Percentiles rank a stretch among this genome's conserved stretches.
Conservation (phyloP, 1,284 basidiomycete genomes). For the Wallemia hederae region DNA sequence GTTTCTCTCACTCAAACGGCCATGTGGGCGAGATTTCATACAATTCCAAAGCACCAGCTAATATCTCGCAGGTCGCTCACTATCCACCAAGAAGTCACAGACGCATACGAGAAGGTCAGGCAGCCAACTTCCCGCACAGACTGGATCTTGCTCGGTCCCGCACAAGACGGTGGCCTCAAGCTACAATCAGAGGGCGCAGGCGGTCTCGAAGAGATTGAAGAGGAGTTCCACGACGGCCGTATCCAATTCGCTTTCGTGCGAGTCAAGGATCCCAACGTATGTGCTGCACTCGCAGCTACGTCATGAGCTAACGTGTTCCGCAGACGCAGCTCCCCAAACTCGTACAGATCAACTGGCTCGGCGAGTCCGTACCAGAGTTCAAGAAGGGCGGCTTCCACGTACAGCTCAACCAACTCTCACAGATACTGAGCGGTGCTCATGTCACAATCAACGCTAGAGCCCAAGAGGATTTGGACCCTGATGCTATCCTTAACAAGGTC, state of each 20-base stretch:
- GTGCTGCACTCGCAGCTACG: conserved; percentile 10
- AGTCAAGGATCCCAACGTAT: conserved; percentile 59
- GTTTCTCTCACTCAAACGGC: background rate
- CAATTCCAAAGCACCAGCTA: background rate
- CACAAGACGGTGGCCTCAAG: conserved; percentile 32
- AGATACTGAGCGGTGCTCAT: conserved; percentile 56
- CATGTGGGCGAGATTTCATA: background rate
- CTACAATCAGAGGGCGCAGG: conserved; percentile 56
- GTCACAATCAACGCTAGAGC: conserved; percentile 73
- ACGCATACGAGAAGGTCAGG: background rate
- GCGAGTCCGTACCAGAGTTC: conserved; percentile 74
- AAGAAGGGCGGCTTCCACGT: conserved; percentile 80
- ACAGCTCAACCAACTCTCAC: conserved; percentile 53
- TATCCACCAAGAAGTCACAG: background rate
- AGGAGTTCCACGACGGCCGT: conserved; percentile 78
- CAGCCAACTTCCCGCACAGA: background rate
- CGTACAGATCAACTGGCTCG: conserved; percentile 73
- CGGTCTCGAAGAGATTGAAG: conserved; percentile 66
- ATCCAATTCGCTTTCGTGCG: conserved; percentile 83
- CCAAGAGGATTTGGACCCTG: conserved; percentile 58
- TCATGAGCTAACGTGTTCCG: background rate
- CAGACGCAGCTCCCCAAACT: conserved; percentile 70
- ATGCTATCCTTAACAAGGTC: conserved; percentile 55
- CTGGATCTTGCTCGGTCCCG: background rate
- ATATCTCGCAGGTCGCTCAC: background rate